Evolutionary conservation across 225 moss, liverwort and hornwort species (phyloP).

Genomic region (Rhytidiadelphus loreus): DNA sequence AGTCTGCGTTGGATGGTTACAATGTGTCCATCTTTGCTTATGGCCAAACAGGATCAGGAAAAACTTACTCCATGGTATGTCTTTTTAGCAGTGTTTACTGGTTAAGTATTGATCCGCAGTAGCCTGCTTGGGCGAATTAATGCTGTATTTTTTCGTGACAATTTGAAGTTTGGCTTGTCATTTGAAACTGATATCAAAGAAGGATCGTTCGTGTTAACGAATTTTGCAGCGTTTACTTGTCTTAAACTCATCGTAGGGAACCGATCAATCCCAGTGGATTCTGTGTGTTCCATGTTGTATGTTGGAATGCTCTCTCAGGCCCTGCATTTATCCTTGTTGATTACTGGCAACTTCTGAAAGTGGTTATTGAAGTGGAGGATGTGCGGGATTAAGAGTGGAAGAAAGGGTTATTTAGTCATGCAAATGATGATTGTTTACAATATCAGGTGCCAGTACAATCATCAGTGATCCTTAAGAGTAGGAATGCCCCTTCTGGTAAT

Average conservation of each 20-base stretch:
- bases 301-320: background rate
- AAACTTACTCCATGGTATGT: slow-evolving; percentile 78
- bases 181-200: background rate
- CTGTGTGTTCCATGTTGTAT: background rate
- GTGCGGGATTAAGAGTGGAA: background rate
- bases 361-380: background rate
- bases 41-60: slow-evolving; percentile 93
- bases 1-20: slow-evolving; percentile 89
- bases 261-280: background rate
- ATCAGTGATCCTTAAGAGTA: background rate
- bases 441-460: background rate
- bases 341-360: background rate
- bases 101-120: background rate
- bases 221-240: background rate
- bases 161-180: background rate
- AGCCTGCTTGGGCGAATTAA: background rate
- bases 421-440: background rate
- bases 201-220: background rate
- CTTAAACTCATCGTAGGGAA: background rate
- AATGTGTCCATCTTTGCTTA: slow-evolving; percentile 90
- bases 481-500: background rate
- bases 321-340: background rate
- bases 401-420: background rate
- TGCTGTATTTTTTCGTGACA: background rate
- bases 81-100: background rate